These are phyloP conservation scores for Chlorella sp. DNA, from an alignment of 139 green algal species.

Conservation along the genomic window DNA sequence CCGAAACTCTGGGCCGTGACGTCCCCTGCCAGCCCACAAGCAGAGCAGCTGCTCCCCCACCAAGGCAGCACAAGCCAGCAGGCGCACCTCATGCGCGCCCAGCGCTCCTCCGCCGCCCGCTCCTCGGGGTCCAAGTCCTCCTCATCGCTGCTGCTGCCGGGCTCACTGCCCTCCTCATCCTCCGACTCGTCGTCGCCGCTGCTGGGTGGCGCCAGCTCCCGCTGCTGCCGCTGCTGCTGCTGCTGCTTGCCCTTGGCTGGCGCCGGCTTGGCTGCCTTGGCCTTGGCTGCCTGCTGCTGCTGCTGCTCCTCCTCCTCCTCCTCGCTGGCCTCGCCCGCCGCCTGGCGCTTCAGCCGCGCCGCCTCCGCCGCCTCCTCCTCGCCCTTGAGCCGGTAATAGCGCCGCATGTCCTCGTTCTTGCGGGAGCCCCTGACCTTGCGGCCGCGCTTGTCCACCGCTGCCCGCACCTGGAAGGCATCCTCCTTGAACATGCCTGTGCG, in stretches of 20 bases:
- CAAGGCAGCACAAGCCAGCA: neutral
- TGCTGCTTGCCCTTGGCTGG: neutral
- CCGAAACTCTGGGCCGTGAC: too few relatives aligned
- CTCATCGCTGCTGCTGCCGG: conserved; percentile 43
- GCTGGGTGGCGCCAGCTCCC: neutral
- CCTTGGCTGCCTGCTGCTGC: neutral
- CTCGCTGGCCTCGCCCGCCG: neutral
- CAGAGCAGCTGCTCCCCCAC: neutral
- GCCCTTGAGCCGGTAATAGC: conserved; percentile 81
- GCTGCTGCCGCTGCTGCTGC: neutral
- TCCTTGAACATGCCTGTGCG: conserved; percentile 88
- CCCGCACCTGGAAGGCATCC: conserved; percentile 63
- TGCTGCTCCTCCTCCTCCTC: neutral
- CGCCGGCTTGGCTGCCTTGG: neutral
- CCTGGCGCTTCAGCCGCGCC: conserved; percentile 16
- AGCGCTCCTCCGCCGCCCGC: conserved; percentile 47
- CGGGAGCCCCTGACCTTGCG: conserved; percentile 62
- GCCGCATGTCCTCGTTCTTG: conserved; percentile 64
- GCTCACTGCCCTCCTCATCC: neutral
- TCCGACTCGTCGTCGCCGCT: neutral
- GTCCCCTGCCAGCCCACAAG: neutral
- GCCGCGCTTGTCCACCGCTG: conserved; percentile 84
- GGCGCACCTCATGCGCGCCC: conserved; percentile 59
- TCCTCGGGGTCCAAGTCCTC: conserved; percentile 38
- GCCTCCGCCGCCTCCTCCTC: conserved; percentile 32